Conservation (phyloP, 2,329 filamentous ascomycete species). For the Fusarium keratoplasticum region DNA sequence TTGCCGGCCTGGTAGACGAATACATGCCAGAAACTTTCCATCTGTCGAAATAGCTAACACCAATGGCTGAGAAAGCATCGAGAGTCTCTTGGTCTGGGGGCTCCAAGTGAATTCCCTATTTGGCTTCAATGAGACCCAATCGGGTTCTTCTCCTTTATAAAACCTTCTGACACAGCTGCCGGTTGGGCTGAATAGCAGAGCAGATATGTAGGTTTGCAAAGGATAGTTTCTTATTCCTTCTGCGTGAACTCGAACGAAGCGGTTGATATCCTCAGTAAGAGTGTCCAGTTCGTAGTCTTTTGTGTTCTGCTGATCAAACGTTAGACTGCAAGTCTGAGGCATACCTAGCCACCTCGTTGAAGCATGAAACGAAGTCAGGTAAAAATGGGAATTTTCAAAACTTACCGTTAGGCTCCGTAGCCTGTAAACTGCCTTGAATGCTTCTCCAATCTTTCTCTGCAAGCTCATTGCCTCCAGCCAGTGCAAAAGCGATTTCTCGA, state of each 20-base stretch:
- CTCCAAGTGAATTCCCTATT: background rate
- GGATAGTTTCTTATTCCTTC: background rate
- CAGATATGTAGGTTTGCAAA: background rate
- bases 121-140: background rate
- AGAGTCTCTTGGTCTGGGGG: accelerated
- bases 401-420: background rate
- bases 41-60: background rate
- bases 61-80: accelerated
- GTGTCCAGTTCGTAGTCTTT: background rate
- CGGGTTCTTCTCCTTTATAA: background rate
- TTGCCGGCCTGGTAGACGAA: accelerated
- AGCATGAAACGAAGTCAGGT: background rate
- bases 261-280: background rate
- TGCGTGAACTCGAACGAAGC: background rate
- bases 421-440: accelerated
- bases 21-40: background rate
- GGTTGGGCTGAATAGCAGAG: background rate
- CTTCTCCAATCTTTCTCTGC: accelerated
- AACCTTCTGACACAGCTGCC: background rate
- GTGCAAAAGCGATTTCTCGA: background rate
- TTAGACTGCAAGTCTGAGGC: background rate
- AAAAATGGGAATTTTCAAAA: background rate
- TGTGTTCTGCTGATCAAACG: background rate
- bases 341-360: background rate
- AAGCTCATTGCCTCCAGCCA: background rate